These are phyloP conservation scores for Pseudogymnoascus sp. DNA, from an alignment of 2,329 filamentous ascomycete genomes.

Conservation along the genomic window DNA sequence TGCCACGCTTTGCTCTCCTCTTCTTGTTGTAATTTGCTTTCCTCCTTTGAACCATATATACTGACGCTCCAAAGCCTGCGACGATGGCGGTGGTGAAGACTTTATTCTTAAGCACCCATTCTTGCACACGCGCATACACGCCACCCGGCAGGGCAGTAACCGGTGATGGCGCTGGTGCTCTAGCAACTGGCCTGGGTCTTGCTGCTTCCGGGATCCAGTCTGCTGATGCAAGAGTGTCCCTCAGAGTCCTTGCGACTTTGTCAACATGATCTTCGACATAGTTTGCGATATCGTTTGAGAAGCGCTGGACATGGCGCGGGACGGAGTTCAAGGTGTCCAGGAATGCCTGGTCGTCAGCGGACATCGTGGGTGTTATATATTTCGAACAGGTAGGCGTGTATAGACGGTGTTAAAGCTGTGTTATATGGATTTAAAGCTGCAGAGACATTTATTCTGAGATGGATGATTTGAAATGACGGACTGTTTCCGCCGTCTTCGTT, in stretches of 20 bases:
- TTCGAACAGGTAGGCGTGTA: background rate
- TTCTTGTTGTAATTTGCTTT: slow-evolving; percentile 53
- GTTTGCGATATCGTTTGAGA: slow-evolving; percentile 66
- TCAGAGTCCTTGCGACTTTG: slow-evolving; percentile 60
- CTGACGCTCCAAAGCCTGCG: slow-evolving; percentile 60
- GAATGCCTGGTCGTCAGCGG: slow-evolving; percentile 71
- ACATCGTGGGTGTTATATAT: slow-evolving; percentile 48
- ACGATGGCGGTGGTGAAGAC: slow-evolving; percentile 64
- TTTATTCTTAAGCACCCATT: slow-evolving; percentile 68
- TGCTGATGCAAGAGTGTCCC: slow-evolving; percentile 59
- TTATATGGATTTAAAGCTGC: background rate
- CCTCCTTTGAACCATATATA: slow-evolving; percentile 42
- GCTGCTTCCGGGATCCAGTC: slow-evolving; percentile 67
- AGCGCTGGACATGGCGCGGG: slow-evolving; percentile 59
- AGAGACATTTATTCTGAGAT: background rate
- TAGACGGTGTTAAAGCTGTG: background rate
- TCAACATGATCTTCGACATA: slow-evolving; percentile 78
- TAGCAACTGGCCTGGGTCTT: slow-evolving; percentile 43
- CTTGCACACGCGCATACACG: slow-evolving; percentile 48
- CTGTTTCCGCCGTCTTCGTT: background rate
- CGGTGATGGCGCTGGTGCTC: slow-evolving; percentile 15
- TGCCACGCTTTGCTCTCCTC: slow-evolving; percentile 69
- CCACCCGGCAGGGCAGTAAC: slow-evolving; percentile 30
- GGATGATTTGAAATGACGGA: slow-evolving; percentile 8
- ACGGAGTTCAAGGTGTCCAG: slow-evolving; percentile 64